Evolutionary conservation across 768 basidiomycete genomes (phyloP), one percentile per base, ranked within the genome.

Genomic region (Lactarius tabidus): DNA sequence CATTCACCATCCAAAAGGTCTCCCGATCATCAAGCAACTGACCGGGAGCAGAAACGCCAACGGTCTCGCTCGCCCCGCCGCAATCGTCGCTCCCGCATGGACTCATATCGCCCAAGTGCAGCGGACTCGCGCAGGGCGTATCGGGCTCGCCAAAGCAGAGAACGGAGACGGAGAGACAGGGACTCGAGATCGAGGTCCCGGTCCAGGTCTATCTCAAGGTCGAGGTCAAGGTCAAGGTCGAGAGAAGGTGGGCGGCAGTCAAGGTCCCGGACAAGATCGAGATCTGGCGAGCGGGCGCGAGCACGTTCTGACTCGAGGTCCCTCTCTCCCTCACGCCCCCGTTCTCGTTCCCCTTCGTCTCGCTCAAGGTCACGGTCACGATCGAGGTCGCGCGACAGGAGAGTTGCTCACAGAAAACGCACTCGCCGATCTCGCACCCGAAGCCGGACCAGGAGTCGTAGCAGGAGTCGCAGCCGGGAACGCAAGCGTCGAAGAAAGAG

Each of bases 381-480:
- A 45, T 62, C 57, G 43, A 64, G 29, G 15, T 71, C 72, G 31
- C 73, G 70, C n/a, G 63, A 71, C 56, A 70, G 55, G 54, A 64
- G 61, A 23, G 70, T 77, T 68, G 82, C 73, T 72, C 70, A 67
- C 71, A 77, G 80, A 70, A 82, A 84, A 60, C 79, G 79, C 72
- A 71, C 82, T 71, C 66, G 59, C 45, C n/a, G 54, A 6, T 67
- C 64, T 55, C 78, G 80, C 48, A 41, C 55, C 59, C 65, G 67
- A 57, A 80, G 77, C 57, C 77, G 75, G 68, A 82, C 80, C 63
- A 76, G 75, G 65, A 79, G 79, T 64, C 75, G 77, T 36, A 72
- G 69, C 51, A 64, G 69, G 1, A 66, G 63, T 31, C 68, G 52
- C 23, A 66, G 69, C 29, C 63, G 64, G 72, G 72, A 75, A 15